Evolutionary conservation across 2,329 filamentous ascomycete species (phyloP), one percentile per base, ranked within the genome.

Genomic region (Hysterium pulicare): DNA sequence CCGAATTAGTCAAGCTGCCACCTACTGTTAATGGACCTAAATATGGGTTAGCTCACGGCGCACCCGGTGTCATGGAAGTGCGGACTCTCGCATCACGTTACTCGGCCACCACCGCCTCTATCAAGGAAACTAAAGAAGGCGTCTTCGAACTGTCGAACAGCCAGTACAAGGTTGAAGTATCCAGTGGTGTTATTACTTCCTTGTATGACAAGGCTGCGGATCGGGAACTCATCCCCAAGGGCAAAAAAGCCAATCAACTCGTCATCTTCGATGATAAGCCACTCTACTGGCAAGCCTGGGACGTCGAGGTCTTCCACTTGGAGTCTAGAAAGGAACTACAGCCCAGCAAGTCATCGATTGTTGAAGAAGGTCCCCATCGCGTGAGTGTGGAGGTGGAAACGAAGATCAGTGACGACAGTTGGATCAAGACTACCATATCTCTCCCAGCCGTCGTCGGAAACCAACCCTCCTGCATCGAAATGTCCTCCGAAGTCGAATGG

Each of bases 181-280:
- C 85, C 34, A 71, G 79, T 13, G 93, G 93, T 33, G 78, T 78
- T 47, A 90, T 98, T 51, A 90, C 83, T 0, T 96, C 90, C 5
- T 76, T 98, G 1, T 84, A 86, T 59, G 93, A 97, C 65, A 75
- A 83, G 31, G 67, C 75, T 33, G 82, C 80, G 8, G 75, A 85
- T 20, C 83, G 91, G 39, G 90, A 98, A 64, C 70, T 95, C 16
- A 79, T 98, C 37, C 77, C 87, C 3, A 73, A 77, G 46, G 78
- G 75, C 22, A 78, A 79, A 19, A 90, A 90, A 64, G 90, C 86
- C 19, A 95, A 95, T 53, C 90, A 96, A 62, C 81, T 93, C 38
- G 90, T 97, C 50, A 82, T 97, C 19, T 97, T 94, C 58, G 93
- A 98, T 60, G 93, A 98, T 70, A 96, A 97, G 70, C 90, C 90